Base-by-base conservation (phyloP, 257 asterid genomes). In the Petunia axillaris region DNA sequence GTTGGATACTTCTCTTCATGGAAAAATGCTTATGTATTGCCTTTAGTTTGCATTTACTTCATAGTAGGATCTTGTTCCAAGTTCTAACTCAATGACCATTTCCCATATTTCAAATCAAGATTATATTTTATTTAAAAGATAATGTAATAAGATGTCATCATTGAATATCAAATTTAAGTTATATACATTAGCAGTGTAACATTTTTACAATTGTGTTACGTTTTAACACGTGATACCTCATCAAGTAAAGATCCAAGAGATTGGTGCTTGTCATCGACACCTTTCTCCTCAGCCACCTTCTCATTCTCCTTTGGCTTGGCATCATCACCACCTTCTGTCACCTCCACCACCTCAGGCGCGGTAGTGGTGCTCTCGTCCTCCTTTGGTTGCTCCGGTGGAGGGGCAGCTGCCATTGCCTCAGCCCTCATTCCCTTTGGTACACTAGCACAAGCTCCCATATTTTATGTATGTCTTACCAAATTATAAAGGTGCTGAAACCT, bases 381-480 rank as follows among this genome's bases (percentile, higher is more conserved):
- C 83, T 81, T 79, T 37, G 84, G 83, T 59, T 48, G 88, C 46
- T 90, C 87, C 6, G 90, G 93, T 10, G 84, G 76, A 2, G 87
- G 89, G 39, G 64, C 25, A 25, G 25, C 84, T 38, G 54, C 82
- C 46, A 80, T 63, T 74, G 79, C 83, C 39, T 85, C 85, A 37
- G n/a, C 87, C 80, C 82, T 89, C 90, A 87, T 85, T 79, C 75
- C 87, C 82, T 90, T 90, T 1, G 88, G 83, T 7, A 87, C 89
- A 81, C 91, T 90, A 57, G 92, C 90, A 65, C 94, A 90, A 7
- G 92, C 90, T 63, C 92, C 94, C 94, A 90, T 89, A 75, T 65
- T 65, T 64, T 43, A 48, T 2, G 0, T 2, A 8, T 77, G 6
- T 44, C 46, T 67, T 73, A 64, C 40, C 40, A 37, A 39, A 59